Conservation (phyloP, 371 early-diverging fungal species). For the Smittium culicis region DNA sequence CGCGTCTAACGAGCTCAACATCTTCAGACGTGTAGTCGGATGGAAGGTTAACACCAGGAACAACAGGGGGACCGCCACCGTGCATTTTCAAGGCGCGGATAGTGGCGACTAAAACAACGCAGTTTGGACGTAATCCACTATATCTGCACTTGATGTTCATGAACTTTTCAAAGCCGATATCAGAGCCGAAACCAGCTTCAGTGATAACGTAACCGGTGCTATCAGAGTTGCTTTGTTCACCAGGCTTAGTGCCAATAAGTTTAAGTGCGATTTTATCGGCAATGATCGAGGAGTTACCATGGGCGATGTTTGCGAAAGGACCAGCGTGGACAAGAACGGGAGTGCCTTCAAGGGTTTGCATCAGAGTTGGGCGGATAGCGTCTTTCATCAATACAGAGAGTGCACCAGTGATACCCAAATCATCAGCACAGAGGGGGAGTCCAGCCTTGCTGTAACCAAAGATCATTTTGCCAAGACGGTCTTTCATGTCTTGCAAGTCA, state of each 20-base stretch:
- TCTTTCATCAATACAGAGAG: constrained; percentile 93
- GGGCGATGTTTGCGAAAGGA: constrained; percentile 96
- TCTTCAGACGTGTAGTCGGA: constrained; percentile 77
- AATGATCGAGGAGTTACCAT: constrained; percentile 86
- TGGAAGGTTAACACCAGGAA: constrained; percentile 78
- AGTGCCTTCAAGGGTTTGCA: constrained; percentile 96
- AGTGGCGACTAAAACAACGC: constrained; percentile 92
- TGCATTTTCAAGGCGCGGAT: constrained; percentile 92
- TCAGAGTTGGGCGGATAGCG: constrained; percentile 91
- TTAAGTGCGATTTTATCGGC: constrained; percentile 90
- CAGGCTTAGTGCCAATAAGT: constrained; percentile 56
- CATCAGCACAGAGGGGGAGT: constrained; percentile 83
- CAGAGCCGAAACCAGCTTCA: constrained; percentile 97
- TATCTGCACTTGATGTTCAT: constrained; percentile 94
- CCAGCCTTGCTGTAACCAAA: constrained; percentile 72
- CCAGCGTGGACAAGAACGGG: constrained; percentile 97
- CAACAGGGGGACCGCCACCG: constrained; percentile 92
- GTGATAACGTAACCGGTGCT: constrained; percentile 85
- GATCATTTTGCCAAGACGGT: constrained; percentile 84
- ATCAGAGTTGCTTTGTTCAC: constrained; percentile 30
- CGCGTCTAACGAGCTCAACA: constrained; percentile 61
- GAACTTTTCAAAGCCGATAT: constrained; percentile 98
- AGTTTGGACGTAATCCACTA: constrained; percentile 73
- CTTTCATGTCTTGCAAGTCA: constrained; percentile 77
- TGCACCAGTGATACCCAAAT: constrained; percentile 88